phyloP scores from a whole-genome alignment of 306 rosid genomes.

The Rosa rugosa region DNA sequence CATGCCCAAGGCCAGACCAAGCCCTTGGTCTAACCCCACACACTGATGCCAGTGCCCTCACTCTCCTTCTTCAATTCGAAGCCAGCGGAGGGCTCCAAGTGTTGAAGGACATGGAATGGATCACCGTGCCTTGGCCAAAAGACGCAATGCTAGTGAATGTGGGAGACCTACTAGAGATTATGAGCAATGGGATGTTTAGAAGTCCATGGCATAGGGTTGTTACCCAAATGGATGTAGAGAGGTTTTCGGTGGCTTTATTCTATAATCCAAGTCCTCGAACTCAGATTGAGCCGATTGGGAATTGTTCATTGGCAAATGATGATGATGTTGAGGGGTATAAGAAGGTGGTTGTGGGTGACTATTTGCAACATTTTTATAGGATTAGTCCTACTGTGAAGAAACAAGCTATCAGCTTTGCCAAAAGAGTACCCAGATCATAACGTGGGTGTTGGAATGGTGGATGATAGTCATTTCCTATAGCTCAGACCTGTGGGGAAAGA shows the following conservation, averaged over 20 bases:
- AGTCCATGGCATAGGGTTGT: slow-evolving; percentile 22
- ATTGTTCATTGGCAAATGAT: neutral
- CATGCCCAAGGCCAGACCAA: slow-evolving; percentile 12
- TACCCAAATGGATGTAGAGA: slow-evolving; percentile 10
- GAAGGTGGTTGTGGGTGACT: slow-evolving; percentile 13
- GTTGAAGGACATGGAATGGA: slow-evolving; percentile 8
- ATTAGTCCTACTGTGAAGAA: slow-evolving; percentile 16
- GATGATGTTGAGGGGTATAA: neutral
- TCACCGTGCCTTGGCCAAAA: neutral
- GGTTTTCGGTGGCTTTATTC: slow-evolving; percentile 6
- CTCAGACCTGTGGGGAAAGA: neutral
- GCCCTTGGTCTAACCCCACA: slow-evolving; percentile 14
- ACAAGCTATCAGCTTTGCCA: slow-evolving; percentile 16
- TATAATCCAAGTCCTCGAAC: slow-evolving; percentile 7
- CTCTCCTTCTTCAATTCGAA: slow-evolving; percentile 10
- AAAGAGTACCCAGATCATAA: neutral
- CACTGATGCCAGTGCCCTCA: slow-evolving; percentile 19
- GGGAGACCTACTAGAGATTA: slow-evolving; percentile 14
- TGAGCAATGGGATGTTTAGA: slow-evolving; percentile 12
- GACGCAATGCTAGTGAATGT: slow-evolving; percentile 18
- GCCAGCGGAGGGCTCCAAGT: slow-evolving; percentile 13
- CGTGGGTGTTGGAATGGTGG: neutral
- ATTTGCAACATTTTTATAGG: slow-evolving; percentile 4
- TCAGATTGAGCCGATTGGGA: neutral
- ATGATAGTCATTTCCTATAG: neutral